Percentiles rank a stretch among this genome's conserved stretches.
Evolutionary conservation across 352 stramenopile species (phyloP).

Genomic region (Aphanomyces euteiches): DNA sequence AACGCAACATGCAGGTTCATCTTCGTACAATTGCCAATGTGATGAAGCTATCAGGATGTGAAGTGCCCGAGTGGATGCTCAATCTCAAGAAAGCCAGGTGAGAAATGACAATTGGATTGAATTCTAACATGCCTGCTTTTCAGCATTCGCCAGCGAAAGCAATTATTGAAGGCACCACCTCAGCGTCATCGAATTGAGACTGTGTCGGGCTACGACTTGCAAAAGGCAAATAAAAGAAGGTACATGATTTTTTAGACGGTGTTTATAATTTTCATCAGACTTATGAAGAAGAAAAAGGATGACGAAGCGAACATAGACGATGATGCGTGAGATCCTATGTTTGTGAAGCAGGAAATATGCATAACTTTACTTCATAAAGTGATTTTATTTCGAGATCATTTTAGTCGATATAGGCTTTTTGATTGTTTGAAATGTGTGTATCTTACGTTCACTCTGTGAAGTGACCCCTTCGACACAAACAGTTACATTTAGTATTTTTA

Average conservation of each 20-base stretch:
- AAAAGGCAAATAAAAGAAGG: slow-evolving; percentile 62
- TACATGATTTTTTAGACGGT: background rate
- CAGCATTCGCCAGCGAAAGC: slow-evolving; percentile 67
- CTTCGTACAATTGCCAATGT: slow-evolving; percentile 97
- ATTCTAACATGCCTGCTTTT: slow-evolving; percentile 6
- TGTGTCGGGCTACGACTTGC: slow-evolving; percentile 82
- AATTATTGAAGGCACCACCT: slow-evolving; percentile 74
- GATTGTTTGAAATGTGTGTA: too few species aligned
- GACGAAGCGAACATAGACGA: background rate
- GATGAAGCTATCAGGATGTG: slow-evolving; percentile 96
- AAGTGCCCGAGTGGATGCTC: slow-evolving; percentile 98
- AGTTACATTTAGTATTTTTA: too few species aligned
- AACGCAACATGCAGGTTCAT: slow-evolving; percentile 40
- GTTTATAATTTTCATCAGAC: background rate
- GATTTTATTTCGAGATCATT: background rate
- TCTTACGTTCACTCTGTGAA: too few species aligned
- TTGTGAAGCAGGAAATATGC: too few species aligned
- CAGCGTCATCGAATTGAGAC: slow-evolving; percentile 76
- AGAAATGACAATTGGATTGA: slow-evolving; percentile 15
- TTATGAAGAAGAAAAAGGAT: slow-evolving; percentile 25
- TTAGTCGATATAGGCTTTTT: background rate
- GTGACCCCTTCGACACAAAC: too few species aligned
- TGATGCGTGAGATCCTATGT: too few species aligned
- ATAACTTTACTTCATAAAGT: too few species aligned
- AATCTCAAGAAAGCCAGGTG: slow-evolving; percentile 91